Percentiles rank a stretch among this genome's conserved stretches.
These are phyloP conservation scores for Fusarium sarcochroum DNA, from an alignment of 2,329 filamentous ascomycete species.

Conservation along the genomic window DNA sequence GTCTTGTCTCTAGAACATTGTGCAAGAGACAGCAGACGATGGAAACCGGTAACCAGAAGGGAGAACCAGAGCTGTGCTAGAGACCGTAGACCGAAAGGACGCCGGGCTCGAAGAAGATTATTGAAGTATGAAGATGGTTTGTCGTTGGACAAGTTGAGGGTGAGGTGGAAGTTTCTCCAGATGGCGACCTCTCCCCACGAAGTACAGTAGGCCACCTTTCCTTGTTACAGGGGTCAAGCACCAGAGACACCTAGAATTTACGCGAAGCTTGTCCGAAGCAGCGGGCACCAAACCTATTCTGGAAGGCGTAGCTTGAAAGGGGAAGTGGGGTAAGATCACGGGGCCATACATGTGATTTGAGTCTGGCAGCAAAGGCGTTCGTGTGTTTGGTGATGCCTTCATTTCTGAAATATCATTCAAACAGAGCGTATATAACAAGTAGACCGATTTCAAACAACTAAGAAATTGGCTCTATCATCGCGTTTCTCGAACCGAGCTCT, in stretches of 20 bases:
- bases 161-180: slow-evolving; percentile 61
- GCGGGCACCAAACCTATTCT: slow-evolving; percentile 24
- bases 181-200: slow-evolving; percentile 48
- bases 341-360: slow-evolving; percentile 40
- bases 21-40: slow-evolving; percentile 54
- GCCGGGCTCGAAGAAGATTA: slow-evolving; percentile 45
- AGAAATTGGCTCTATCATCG: not conserved
- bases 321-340: slow-evolving; percentile 44
- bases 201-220: slow-evolving; percentile 44
- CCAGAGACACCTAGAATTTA: slow-evolving; percentile 49
- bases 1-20: slow-evolving; percentile 58
- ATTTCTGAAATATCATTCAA: no score
- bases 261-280: slow-evolving; percentile 48
- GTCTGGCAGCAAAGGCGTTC: not conserved
- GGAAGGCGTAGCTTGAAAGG: slow-evolving; percentile 31
- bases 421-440: no score
- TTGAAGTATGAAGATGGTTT: slow-evolving; percentile 46
- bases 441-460: not conserved
- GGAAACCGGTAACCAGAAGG: slow-evolving; percentile 58
- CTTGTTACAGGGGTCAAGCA: slow-evolving; percentile 40
- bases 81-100: slow-evolving; percentile 48
- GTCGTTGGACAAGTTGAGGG: slow-evolving; percentile 52
- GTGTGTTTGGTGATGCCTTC: slow-evolving; percentile 4
- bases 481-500: no score
- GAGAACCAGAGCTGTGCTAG: slow-evolving; percentile 57